Percentiles rank a stretch among this genome's conserved stretches.
Conservation (phyloP, 1,284 basidiomycete genomes). For the Xerocomus cyaneibrunnescens region DNA sequence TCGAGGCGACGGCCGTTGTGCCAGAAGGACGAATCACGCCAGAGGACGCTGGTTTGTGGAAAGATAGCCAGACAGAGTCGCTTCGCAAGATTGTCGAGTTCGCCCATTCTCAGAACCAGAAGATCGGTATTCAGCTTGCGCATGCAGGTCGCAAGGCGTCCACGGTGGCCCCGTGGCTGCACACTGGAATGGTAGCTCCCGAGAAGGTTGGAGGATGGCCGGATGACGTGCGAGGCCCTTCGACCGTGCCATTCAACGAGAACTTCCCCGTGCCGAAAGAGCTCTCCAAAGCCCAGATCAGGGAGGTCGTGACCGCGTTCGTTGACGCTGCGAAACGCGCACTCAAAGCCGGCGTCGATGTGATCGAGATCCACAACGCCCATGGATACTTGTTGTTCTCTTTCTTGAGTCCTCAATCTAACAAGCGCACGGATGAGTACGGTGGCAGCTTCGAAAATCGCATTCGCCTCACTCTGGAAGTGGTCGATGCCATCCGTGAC, state of each 20-base stretch:
- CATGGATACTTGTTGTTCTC: constrained; percentile 62
- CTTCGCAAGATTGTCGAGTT: constrained; percentile 74
- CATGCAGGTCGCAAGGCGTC: constrained; percentile 80
- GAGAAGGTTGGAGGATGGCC: constrained; percentile 70
- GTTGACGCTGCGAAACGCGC: constrained; percentile 55
- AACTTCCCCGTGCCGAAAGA: constrained; percentile 55
- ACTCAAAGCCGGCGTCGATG: constrained; percentile 59
- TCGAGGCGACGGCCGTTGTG: constrained; percentile 62
- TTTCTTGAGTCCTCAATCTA: constrained; percentile 62
- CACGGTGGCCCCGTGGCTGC: constrained; percentile 57
- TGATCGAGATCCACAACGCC: constrained; percentile 66
- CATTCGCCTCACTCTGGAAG: constrained; percentile 56
- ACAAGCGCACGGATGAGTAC: constrained; percentile 71
- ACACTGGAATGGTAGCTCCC: constrained; percentile 37
- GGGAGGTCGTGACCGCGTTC: constrained; percentile 59
- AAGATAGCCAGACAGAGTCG: constrained; percentile 67
- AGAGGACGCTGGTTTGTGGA: constrained; percentile 67
- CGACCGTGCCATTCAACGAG: constrained; percentile 52
- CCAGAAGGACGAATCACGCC: constrained; percentile 58
- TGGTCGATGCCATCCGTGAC: constrained; percentile 52
- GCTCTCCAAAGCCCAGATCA: constrained; percentile 53
- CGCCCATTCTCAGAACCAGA: constrained; percentile 67
- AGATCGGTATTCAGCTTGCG: constrained; percentile 78
- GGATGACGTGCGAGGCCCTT: constrained; percentile 58
- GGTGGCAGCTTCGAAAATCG: constrained; percentile 76